Evolutionary conservation across 257 asterid genomes (phyloP), one percentile per base, ranked within the genome.

Genomic region (Fraxinus pennsylvanica): DNA sequence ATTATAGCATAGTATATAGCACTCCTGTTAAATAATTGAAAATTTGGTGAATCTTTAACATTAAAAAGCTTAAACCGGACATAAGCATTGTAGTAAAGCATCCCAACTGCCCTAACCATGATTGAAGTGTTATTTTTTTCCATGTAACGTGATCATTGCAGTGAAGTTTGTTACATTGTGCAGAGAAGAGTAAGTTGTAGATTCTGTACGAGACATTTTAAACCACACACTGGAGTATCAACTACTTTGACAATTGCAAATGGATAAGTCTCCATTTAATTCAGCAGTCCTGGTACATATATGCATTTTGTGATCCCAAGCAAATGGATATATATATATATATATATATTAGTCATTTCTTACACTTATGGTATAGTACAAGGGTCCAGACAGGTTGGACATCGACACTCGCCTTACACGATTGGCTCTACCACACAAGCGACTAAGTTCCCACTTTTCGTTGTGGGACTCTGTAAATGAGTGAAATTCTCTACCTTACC

Each of bases 101-200:
- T 47, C 57, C 19, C 19, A 17, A 47, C 19, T 6, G 3, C 52
- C 15, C 57, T 38, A 47, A 15, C n/a, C n/a, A 47, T 47, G 10
- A 25, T 33, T 36, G 21, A 4, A 41, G 29, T 21, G 35, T 6
- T 9, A n/a, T 43, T 1, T 67, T n/a, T 10, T 10, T 41, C 8
- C 52, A 77, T 9, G 71, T 38, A 6, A 47, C 74, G 66, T 61
- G n/a, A 5, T 32, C 41, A 12, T 61, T 70, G 82, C 25, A 85
- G 83, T 82, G 73, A 80, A 81, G 72, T 86, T 86, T 81, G 84
- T 75, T 57, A 84, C 86, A n/a, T 76, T 74, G 29, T 85, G 87
- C 86, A 84, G 76, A 72, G 89, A 88, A 80, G 87, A 80, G 80
- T 86, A 88, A 50, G 68, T 84, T 67, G 43, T 88, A 71, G 68